Evolutionary conservation across 345 rosid genomes (phyloP).

Genomic region (Cardamine resedifolia): DNA sequence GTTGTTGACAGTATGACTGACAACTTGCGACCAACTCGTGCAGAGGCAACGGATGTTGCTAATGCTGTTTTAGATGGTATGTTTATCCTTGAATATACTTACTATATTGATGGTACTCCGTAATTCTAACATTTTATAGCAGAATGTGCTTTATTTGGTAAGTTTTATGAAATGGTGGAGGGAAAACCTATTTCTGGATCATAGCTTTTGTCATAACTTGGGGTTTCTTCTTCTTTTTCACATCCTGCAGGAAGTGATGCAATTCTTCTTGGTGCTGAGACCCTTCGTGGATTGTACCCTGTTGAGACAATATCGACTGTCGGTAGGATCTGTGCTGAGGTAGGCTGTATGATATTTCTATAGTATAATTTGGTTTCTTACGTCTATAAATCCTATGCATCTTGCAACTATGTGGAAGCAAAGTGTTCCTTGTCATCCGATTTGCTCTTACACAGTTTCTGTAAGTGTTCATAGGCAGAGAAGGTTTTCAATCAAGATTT

Average conservation of each 20-base stretch:
- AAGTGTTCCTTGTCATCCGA: background rate
- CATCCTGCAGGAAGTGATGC: slow-evolving; percentile 76
- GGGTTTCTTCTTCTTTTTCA: background rate
- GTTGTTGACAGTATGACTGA: slow-evolving; percentile 98
- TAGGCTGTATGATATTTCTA: slow-evolving; percentile 16
- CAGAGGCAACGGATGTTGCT: slow-evolving; percentile 99
- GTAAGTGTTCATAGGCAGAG: slow-evolving; percentile 63
- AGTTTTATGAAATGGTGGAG: background rate
- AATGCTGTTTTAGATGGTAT: slow-evolving; percentile 97
- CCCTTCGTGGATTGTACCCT: slow-evolving; percentile 92
- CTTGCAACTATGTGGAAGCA: background rate
- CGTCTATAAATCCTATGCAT: background rate
- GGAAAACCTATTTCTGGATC: background rate
- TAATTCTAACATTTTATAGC: slow-evolving; percentile 10
- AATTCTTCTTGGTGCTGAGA: slow-evolving; percentile 96
- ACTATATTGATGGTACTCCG: background rate
- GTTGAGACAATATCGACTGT: slow-evolving; percentile 78
- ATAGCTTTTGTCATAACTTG: slow-evolving; percentile 1
- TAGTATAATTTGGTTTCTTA: background rate
- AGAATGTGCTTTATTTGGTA: slow-evolving; percentile 4
- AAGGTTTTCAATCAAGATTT: slow-evolving; percentile 93
- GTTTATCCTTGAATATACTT: background rate
- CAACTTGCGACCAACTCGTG: slow-evolving; percentile 98
- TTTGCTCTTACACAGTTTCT: background rate
- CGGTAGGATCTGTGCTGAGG: slow-evolving; percentile 94